A percentile compares a stretch with the other conserved stretches of the same genome.
phyloP scores from a whole-genome alignment of 345 rosid species.

The Anacardium occidentale region DNA sequence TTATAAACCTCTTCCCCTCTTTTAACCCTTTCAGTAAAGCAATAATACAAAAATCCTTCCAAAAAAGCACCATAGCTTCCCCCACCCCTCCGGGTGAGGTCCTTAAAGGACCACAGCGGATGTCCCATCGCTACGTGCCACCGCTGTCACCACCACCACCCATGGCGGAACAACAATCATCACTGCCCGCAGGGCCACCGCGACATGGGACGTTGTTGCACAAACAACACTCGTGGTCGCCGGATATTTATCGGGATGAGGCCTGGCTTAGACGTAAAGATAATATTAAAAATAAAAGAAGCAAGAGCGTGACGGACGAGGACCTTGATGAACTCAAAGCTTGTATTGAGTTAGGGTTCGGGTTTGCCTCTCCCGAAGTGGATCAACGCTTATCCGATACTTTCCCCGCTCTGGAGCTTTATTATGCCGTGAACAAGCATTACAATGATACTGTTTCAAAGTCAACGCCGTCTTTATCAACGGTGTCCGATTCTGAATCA shows the following conservation, averaged over 20 bases:
- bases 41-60: background rate
- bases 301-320: constrained; percentile 87
- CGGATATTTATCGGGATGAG: constrained; percentile 77
- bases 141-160: constrained; percentile 11
- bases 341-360: constrained; percentile 82
- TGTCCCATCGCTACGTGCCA: constrained; percentile 12
- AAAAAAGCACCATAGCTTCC: constrained; percentile 39
- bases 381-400: constrained; percentile 78
- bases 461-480: constrained; percentile 42
- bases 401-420: constrained; percentile 77
- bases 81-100: constrained; percentile 37
- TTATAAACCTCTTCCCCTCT: constrained; percentile 14
- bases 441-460: constrained; percentile 49
- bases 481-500: constrained; percentile 51
- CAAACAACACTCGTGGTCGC: constrained; percentile 89
- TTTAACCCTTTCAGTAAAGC: background rate
- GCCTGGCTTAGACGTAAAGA: constrained; percentile 81
- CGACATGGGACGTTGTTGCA: constrained; percentile 48
- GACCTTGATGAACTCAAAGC: constrained; percentile 94
- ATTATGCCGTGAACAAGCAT: constrained; percentile 69
- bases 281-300: constrained; percentile 37
- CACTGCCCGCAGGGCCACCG: constrained; percentile 4
- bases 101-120: constrained; percentile 19
- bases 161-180: constrained; percentile 26
- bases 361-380: constrained; percentile 68